Evolutionary conservation across 345 rosid genomes (phyloP).

Genomic region (Reutealis trisperma): DNA sequence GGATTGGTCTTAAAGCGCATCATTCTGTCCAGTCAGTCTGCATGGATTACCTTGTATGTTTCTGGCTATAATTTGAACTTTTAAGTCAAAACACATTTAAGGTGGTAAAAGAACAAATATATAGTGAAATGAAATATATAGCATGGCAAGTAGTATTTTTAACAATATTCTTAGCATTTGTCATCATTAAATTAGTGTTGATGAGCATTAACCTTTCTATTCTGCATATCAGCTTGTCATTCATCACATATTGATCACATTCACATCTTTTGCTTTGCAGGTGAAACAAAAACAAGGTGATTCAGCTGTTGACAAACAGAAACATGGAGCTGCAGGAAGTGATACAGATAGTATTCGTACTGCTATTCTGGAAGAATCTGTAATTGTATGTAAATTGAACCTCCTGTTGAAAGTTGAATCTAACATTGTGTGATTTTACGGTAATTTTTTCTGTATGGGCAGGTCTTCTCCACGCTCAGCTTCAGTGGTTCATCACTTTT

Average conservation of each 20-base stretch:
- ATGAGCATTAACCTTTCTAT: not conserved
- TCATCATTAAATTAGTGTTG: not conserved
- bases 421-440: slow-evolving; percentile 6
- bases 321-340: slow-evolving; percentile 62
- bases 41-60: slow-evolving; percentile 87
- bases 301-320: slow-evolving; percentile 65
- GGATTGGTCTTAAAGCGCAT: slow-evolving; percentile 94
- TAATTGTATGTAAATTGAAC: slow-evolving; percentile 56
- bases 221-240: not conserved
- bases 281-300: slow-evolving; percentile 66
- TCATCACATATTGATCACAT: not conserved
- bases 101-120: not conserved
- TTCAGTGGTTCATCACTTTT: slow-evolving; percentile 87
- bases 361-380: slow-evolving; percentile 84
- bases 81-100: not conserved
- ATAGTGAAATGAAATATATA: not conserved
- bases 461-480: slow-evolving; percentile 95
- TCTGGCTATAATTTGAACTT: not conserved
- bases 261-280: slow-evolving; percentile 38
- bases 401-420: slow-evolving; percentile 18
- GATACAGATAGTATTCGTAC: slow-evolving; percentile 76
- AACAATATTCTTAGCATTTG: not conserved
- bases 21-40: slow-evolving; percentile 79
- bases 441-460: slow-evolving; percentile 34
- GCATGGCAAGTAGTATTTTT: not conserved